Conservation (phyloP, 331 rosid species). For the Pyracantha coccinea region DNA sequence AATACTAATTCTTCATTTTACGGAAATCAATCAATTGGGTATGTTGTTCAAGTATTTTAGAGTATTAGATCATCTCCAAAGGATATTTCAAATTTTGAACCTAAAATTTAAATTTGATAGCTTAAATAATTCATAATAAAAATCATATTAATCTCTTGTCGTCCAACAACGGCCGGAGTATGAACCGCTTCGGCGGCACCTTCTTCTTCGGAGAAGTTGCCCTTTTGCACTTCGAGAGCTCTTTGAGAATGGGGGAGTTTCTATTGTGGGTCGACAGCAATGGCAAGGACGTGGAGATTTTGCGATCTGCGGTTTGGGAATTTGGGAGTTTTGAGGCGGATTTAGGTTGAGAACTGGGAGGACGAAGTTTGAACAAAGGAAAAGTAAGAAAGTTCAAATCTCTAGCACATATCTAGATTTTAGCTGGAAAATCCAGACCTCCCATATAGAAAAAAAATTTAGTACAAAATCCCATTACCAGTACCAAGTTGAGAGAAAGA, state of each 20-base stretch:
- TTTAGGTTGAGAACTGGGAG: constrained; percentile 35
- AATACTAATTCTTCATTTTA: background rate
- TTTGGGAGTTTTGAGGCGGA: constrained; percentile 22
- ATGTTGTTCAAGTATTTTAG: background rate
- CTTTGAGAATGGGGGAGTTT: constrained; percentile 69
- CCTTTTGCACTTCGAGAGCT: constrained; percentile 77
- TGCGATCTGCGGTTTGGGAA: constrained; percentile 13
- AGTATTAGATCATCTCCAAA: background rate
- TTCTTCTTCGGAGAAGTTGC: constrained; percentile 64
- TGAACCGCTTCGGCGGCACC: constrained; percentile 55
- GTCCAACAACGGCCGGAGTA: constrained; percentile 77
- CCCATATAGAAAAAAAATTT: background rate
- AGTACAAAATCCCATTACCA: background rate
- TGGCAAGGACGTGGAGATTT: constrained; percentile 37
- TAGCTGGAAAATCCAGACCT: background rate
- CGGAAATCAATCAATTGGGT: background rate
- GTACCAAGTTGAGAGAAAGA: background rate
- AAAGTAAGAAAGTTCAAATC: background rate
- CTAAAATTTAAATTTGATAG: too few relatives aligned
- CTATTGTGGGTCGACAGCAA: constrained; percentile 55
- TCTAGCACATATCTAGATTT: background rate
- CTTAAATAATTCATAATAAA: too few relatives aligned
- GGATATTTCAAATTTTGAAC: too few relatives aligned
- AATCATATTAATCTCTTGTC: constrained; percentile 41
- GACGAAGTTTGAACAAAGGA: too few relatives aligned